Evolutionary conservation across 768 basidiomycete genomes (phyloP), one percentile per base, ranked within the genome.

Genomic region (Suillus cothurnatus): DNA sequence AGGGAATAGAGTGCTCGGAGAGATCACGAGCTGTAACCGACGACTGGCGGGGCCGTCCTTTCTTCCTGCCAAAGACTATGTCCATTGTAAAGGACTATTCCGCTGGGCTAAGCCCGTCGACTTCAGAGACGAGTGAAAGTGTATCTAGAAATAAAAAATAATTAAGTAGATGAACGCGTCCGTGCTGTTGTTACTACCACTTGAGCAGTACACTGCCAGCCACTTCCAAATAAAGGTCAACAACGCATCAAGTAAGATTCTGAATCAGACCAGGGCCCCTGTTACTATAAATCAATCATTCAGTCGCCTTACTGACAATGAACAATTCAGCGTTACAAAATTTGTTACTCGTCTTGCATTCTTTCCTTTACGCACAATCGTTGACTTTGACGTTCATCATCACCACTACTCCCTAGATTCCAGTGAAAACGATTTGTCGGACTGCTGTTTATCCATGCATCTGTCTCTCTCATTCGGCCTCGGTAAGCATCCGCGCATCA

Each of bases 1-100:
- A 92, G 26, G 91, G 91, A 57, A 92, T 82, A 14, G 90, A 89
- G 61, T 82, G 79, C 74, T 88, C 88, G 69, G 80, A 80, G 63
- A 92, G 81, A 72, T 91, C 89, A 68, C 85, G 84, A 61, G 70
- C 78, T 64, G 87, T 87, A 17, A 85, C 69, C 11, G 90, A 91
- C 57, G 88, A 81, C 70, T 87, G 87, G 61, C 90, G 85, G 61
- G 88, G 84, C 21, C 76, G 69, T 57, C 78, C 77, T 72, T 83
- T 89, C 81, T 83, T 89, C 71, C 89, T 83, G 59, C 85, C 86
- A 74, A 92, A 90, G 60, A 92, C 70, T 53, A 79, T 83, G 64
- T 88, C 88, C 91, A 92, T 92, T 61, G 23, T 41, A 21, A 26
- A 39, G 9, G 26, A 58, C 4, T 36, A 9, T 53, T 32, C 31